Conservation (phyloP, 495 filamentous ascomycete genomes). For the Podospora pseudoanserina region DNA sequence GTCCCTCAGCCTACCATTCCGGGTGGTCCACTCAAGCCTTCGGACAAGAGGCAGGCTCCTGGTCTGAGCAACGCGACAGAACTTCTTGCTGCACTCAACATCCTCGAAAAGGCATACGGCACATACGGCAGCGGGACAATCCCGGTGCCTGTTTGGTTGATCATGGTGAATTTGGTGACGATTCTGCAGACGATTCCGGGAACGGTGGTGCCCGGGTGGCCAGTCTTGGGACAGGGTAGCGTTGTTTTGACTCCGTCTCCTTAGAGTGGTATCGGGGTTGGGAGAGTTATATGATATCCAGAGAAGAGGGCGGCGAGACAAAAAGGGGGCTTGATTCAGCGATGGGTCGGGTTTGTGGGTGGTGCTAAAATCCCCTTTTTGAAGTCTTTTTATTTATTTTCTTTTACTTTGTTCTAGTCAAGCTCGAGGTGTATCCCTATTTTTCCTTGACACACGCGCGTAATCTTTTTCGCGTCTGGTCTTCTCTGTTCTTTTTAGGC, state of each 20-base stretch:
- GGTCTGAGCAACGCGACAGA: conserved; percentile 13
- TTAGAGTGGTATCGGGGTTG: conserved; percentile 41
- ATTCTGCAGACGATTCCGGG: conserved; percentile 21
- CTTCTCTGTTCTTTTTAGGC: not conserved
- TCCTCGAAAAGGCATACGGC: conserved; percentile 24
- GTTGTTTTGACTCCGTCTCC: conserved; percentile 21
- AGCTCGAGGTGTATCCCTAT: not conserved
- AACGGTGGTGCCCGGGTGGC: conserved; percentile 22
- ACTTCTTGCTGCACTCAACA: conserved; percentile 18
- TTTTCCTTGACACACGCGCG: not conserved
- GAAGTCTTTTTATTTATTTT: conserved; percentile 7
- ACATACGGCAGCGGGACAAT: conserved; percentile 17
- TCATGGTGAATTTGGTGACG: conserved; percentile 23
- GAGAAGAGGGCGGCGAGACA: not conserved
- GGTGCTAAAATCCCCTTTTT: conserved; percentile 1
- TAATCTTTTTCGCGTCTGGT: not conserved
- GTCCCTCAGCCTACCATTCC: conserved; percentile 29
- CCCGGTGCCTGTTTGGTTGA: conserved; percentile 20
- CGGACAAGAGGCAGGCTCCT: conserved; percentile 3
- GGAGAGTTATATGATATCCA: not conserved
- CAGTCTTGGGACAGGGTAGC: conserved; percentile 21
- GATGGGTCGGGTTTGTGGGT: conserved; percentile 3
- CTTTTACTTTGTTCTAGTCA: conserved; percentile 11
- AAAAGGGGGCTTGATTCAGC: not conserved
- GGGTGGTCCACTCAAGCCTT: conserved; percentile 23